phyloP scores from a whole-genome alignment of 192 early-diverging fungal genomes.

The Gryganskiella cystojenkinii region DNA sequence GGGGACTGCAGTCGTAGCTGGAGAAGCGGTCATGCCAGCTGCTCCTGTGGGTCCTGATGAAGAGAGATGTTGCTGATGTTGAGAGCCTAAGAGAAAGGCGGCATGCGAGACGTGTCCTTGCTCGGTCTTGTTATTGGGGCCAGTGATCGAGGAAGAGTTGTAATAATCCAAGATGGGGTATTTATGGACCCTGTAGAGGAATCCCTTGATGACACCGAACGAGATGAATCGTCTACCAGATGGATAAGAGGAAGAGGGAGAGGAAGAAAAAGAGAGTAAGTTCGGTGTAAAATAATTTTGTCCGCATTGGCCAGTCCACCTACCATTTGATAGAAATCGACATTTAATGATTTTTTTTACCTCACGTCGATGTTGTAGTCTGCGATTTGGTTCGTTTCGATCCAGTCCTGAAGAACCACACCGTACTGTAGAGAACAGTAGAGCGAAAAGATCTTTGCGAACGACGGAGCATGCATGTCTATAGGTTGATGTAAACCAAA shows the following conservation, averaged over 20 bases:
- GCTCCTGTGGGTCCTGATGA: background rate
- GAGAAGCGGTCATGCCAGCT: constrained; percentile 3
- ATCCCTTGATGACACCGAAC: constrained; percentile 88
- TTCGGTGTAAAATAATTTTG: background rate
- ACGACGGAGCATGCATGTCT: constrained; percentile 63
- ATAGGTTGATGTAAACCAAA: background rate
- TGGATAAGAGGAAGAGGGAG: background rate
- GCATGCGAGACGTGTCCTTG: too few species aligned
- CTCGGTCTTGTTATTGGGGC: too few species aligned
- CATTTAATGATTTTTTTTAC: constrained; percentile 53
- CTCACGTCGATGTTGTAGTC: constrained; percentile 82
- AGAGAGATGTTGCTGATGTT: background rate
- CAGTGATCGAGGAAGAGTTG: constrained; percentile 1
- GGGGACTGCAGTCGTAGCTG: background rate
- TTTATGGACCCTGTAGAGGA: constrained; percentile 90
- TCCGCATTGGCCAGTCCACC: background rate
- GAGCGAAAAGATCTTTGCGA: constrained; percentile 78
- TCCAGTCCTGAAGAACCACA: constrained; percentile 86
- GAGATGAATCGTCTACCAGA: constrained; percentile 82
- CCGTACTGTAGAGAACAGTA: constrained; percentile 86
- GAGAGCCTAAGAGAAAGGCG: too few species aligned
- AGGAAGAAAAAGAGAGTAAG: background rate
- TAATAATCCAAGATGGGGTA: constrained; percentile 75
- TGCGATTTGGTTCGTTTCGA: constrained; percentile 76
- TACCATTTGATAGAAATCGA: background rate